Percentiles rank a stretch among this genome's conserved stretches.
Conservation (phyloP, 176 grass and related monocot genomes). For the Carex scoparia region DNA sequence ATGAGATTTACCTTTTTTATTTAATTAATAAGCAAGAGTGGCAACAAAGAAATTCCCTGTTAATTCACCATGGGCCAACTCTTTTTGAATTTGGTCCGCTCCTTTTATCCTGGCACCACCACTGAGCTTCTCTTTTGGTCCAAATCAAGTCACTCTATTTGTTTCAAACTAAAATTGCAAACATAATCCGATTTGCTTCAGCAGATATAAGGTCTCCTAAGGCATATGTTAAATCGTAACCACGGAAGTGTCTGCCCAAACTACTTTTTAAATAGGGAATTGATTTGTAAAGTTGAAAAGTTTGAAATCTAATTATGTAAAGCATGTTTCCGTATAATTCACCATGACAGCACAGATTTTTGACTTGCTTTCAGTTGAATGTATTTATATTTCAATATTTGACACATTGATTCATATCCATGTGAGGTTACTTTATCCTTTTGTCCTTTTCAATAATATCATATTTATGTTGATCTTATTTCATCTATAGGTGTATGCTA, state of each 20-base stretch:
- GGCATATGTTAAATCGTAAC: background rate
- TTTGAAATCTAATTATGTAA: background rate
- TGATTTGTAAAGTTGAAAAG: background rate
- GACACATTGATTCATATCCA: background rate
- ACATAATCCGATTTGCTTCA: background rate
- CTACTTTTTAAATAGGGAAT: background rate
- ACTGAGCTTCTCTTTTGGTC: background rate
- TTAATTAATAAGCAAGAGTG: background rate
- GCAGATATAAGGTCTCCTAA: background rate
- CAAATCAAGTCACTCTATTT: background rate
- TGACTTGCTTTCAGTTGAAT: background rate
- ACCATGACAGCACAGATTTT: background rate
- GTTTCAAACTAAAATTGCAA: background rate
- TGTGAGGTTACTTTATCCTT: background rate
- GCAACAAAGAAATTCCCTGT: background rate
- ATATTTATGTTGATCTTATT: background rate
- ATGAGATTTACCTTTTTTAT: background rate
- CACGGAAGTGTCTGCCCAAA: background rate
- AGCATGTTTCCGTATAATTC: background rate
- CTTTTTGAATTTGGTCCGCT: background rate
- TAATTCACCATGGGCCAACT: background rate
- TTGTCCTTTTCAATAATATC: background rate
- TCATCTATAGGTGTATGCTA: conserved; percentile 70
- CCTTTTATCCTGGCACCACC: background rate
- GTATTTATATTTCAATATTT: background rate